Percentiles rank a stretch among this genome's conserved stretches.
phyloP scores from a whole-genome alignment of 331 rosid genomes.

The Phaseolus coccineus region DNA sequence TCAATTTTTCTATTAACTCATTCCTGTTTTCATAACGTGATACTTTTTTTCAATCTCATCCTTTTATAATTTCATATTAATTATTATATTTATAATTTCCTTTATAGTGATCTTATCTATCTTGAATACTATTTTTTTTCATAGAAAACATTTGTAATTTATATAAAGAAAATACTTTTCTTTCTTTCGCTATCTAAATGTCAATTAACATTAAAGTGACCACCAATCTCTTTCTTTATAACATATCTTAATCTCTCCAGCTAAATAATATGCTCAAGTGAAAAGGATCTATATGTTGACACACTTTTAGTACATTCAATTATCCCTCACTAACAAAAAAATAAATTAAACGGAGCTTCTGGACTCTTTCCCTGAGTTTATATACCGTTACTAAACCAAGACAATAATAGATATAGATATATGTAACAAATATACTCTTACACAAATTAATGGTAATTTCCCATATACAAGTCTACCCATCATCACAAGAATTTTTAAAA shows the following conservation, averaged over 20 bases:
- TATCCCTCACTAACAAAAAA: neutral
- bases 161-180: too few relatives aligned
- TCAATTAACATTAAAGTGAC: too few relatives aligned
- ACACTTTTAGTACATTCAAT: neutral
- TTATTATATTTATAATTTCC: too few relatives aligned
- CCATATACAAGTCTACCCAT: neutral
- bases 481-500: too few relatives aligned
- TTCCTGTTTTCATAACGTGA: too few relatives aligned
- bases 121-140: too few relatives aligned
- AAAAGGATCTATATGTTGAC: neutral
- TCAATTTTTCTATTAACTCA: too few relatives aligned
- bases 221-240: neutral
- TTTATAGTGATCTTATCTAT: too few relatives aligned
- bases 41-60: too few relatives aligned
- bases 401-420: neutral
- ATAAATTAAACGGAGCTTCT: neutral
- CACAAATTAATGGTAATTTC: neutral
- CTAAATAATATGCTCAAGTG: neutral
- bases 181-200: too few relatives aligned
- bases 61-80: too few relatives aligned
- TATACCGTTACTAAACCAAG: neutral
- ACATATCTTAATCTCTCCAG: slow-evolving; percentile 3
- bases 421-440: neutral
- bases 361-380: neutral
- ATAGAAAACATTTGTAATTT: too few relatives aligned